Percentiles rank a stretch among this genome's conserved stretches.
phyloP scores from a whole-genome alignment of 306 rosid species.

The Psophocarpus tetragonolobus region DNA sequence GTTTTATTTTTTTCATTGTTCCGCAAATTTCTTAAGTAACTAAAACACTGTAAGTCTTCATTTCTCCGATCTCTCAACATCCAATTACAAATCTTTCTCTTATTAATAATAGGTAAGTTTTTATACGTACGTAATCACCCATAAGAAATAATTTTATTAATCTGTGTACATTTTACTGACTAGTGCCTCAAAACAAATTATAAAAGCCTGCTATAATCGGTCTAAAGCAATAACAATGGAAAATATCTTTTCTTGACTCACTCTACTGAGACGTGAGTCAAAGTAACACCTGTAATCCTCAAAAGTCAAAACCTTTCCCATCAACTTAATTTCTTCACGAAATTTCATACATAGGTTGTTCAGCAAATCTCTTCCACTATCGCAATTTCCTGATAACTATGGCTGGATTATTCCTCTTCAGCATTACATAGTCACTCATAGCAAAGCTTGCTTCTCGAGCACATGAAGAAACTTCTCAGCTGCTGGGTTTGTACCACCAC shows the following conservation, averaged over 20 bases:
- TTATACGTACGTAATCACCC: no score
- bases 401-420: conserved; percentile 24
- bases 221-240: background rate
- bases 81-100: no score
- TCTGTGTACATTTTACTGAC: no score
- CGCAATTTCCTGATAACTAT: background rate
- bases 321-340: background rate
- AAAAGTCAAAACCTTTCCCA: background rate
- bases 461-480: conserved; percentile 20
- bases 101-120: no score
- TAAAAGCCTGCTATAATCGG: no score
- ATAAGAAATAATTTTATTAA: no score
- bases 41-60: no score
- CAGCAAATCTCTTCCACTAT: background rate
- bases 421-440: background rate
- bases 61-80: no score
- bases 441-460: conserved; percentile 13
- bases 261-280: no score
- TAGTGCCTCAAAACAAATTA: no score
- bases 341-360: background rate
- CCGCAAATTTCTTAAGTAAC: no score
- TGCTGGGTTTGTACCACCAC: background rate
- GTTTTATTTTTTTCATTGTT: no score
- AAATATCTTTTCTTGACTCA: background rate
- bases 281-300: background rate